phyloP scores from a whole-genome alignment of 352 stramenopile species.

The Elongisporangium anandrum region DNA sequence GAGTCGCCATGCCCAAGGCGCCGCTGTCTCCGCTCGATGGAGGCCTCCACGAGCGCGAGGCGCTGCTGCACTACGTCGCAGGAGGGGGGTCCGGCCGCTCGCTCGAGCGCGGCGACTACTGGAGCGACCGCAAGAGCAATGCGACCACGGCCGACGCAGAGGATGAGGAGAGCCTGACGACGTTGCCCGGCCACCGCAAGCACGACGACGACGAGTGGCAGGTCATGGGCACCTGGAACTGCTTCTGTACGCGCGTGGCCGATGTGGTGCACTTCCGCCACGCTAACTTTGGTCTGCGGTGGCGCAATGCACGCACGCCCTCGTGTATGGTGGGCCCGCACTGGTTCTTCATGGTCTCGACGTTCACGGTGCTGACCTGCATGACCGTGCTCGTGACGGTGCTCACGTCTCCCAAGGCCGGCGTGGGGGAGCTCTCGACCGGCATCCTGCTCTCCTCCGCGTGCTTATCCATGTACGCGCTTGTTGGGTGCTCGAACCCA shows the following conservation, averaged over 20 bases:
- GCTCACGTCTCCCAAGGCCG: constrained; percentile 40
- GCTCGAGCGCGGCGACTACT: not conserved
- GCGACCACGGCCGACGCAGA: not conserved
- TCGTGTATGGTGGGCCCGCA: constrained; percentile 69
- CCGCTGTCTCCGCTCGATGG: not conserved
- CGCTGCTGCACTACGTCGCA: not conserved
- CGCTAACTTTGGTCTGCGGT: constrained; percentile 54
- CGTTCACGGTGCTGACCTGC: constrained; percentile 47
- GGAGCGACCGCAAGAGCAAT: not conserved
- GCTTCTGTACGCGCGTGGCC: constrained; percentile 8
- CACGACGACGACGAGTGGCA: not conserved
- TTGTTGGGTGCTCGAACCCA: constrained; percentile 67
- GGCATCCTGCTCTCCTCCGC: constrained; percentile 51
- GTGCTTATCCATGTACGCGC: constrained; percentile 66
- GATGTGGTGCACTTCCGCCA: constrained; percentile 52
- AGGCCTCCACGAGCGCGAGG: not conserved
- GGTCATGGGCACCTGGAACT: not conserved
- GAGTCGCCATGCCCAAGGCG: not conserved
- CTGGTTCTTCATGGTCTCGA: constrained; percentile 69
- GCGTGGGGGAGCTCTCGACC: constrained; percentile 29
- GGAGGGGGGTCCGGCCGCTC: not conserved
- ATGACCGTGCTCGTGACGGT: constrained; percentile 41
- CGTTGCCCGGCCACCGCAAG: not conserved
- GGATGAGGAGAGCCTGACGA: not conserved
- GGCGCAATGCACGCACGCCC: constrained; percentile 23